phyloP scores from a whole-genome alignment of 495 filamentous ascomycete genomes.

The Halenospora varia region DNA sequence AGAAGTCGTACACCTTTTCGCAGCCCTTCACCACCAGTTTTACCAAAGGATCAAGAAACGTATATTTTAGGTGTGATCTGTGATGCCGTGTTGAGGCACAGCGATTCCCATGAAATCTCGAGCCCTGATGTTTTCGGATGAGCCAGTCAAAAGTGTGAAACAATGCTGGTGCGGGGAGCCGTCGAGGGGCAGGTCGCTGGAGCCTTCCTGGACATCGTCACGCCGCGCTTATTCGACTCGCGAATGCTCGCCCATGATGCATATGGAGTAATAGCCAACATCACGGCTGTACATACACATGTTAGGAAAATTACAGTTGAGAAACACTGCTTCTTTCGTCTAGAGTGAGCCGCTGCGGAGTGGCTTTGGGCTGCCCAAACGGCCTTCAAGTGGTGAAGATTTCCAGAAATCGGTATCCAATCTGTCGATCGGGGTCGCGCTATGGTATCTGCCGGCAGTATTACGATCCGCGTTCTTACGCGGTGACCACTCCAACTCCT shows the following conservation, averaged over 20 bases:
- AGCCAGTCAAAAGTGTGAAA: background rate
- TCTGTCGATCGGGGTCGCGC: background rate
- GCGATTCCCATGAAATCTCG: background rate
- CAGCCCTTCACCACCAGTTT: background rate
- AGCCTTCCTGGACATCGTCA: background rate
- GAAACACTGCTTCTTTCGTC: too few species aligned
- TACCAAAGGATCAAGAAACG: background rate
- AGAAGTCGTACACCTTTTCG: background rate
- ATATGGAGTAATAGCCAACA: too few species aligned
- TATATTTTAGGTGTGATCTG: background rate
- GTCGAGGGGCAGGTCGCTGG: background rate
- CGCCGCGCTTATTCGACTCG: background rate
- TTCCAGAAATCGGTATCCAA: background rate
- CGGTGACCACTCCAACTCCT: background rate
- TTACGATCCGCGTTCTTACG: slow-evolving; percentile 1
- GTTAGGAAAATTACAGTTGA: too few species aligned
- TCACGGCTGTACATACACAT: too few species aligned
- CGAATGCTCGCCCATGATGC: too few species aligned
- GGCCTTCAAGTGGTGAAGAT: background rate
- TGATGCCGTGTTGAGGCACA: background rate
- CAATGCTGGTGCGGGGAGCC: background rate
- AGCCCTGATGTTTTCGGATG: background rate
- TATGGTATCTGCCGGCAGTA: slow-evolving; percentile 14
- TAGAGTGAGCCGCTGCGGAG: too few species aligned
- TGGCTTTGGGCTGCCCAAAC: background rate